Conservation (phyloP, 108 stramenopile genomes). For the Skeletonema grethae region DNA sequence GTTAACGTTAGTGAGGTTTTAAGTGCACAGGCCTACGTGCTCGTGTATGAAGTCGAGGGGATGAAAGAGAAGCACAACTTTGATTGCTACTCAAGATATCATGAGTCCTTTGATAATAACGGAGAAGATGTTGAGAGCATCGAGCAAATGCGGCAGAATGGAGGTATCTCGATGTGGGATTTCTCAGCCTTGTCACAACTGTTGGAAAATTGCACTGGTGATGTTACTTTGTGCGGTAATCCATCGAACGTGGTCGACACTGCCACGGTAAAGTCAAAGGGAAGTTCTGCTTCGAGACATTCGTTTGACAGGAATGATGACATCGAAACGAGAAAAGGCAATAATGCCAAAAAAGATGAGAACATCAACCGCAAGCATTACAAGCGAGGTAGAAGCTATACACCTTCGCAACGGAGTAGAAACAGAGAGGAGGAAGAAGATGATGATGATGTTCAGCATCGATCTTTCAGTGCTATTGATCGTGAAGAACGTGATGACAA, state of each 20-base stretch:
- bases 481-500: constrained; percentile 18
- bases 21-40: constrained; percentile 81
- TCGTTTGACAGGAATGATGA: neutral
- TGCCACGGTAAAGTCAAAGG: neutral
- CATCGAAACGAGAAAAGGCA: constrained; percentile 8
- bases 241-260: constrained; percentile 14
- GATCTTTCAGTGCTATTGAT: constrained; percentile 9
- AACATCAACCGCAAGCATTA: constrained; percentile 14
- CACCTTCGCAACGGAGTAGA: constrained; percentile 28
- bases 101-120: constrained; percentile 21
- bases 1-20: constrained; percentile 74
- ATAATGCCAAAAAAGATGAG: neutral
- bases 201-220: constrained; percentile 30
- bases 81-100: constrained; percentile 52
- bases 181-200: constrained; percentile 33
- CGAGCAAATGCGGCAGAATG: neutral
- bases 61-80: constrained; percentile 54
- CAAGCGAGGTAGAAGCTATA: constrained; percentile 50
- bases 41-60: constrained; percentile 62
- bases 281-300: neutral
- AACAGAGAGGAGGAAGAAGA: constrained; percentile 19
- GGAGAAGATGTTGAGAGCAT: constrained; percentile 15
- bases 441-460: neutral
- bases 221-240: constrained; percentile 37
- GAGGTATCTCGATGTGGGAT: constrained; percentile 34